phyloP scores from a whole-genome alignment of 1,284 basidiomycete species.

The Crucibulum cyathiforme region DNA sequence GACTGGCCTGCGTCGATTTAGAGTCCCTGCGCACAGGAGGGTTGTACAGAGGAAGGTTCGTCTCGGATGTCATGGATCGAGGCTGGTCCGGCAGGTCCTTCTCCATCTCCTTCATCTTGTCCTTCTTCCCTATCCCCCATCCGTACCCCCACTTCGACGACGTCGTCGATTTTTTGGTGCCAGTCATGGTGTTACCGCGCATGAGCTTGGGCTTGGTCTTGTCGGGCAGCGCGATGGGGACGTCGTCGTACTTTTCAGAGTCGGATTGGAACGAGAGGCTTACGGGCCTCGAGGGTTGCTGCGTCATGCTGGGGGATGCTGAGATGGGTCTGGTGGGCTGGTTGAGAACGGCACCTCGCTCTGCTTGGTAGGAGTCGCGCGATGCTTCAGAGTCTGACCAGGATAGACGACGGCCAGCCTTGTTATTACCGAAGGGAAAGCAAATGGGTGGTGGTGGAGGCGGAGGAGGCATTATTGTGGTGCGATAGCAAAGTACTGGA shows the following conservation, averaged over 20 bases:
- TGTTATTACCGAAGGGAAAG: conserved; percentile 56
- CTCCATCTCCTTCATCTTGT: conserved; percentile 49
- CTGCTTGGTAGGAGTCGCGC: conserved; percentile 21
- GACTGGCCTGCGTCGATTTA: conserved; percentile 42
- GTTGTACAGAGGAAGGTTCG: conserved; percentile 47
- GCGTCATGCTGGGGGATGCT: conserved; percentile 34
- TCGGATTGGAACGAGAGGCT: conserved; percentile 62
- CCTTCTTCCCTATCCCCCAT: conserved; percentile 68
- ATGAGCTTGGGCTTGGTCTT: conserved; percentile 48
- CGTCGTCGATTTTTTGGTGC: conserved; percentile 46
- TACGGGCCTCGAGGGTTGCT: conserved; percentile 36
- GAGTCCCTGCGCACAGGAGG: conserved; percentile 49
- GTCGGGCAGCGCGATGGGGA: conserved; percentile 34
- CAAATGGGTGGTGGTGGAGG: conserved; percentile 64
- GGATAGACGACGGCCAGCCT: conserved; percentile 49
- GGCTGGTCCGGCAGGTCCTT: conserved; percentile 39
- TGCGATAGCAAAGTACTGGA: neutral
- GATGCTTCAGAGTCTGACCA: conserved; percentile 44
- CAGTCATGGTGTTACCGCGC: conserved; percentile 62
- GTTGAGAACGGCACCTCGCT: conserved; percentile 8
- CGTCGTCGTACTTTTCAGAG: conserved; percentile 62
- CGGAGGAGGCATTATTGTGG: conserved; percentile 42
- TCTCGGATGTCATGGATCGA: conserved; percentile 35
- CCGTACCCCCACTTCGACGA: conserved; percentile 68
- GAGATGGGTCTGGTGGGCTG: conserved; percentile 43